phyloP scores from a whole-genome alignment of 75 land plant genomes.

The Chamaecyparis obtusa region DNA sequence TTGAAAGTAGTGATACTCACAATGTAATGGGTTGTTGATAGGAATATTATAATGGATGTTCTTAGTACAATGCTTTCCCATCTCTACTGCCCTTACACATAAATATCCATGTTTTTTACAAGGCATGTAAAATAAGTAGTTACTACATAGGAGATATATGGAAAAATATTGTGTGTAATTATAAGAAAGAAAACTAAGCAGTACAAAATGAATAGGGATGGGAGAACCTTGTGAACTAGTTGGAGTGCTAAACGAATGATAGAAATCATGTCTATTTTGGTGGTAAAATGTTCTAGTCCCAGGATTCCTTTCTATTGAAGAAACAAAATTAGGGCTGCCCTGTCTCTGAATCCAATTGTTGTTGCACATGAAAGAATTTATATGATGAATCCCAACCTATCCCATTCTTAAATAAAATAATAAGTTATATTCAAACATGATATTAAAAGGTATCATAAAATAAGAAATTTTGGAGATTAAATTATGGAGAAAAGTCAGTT shows the following conservation, averaged over 20 bases:
- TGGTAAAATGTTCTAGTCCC: conserved; percentile 65
- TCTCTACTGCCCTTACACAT: conserved; percentile 45
- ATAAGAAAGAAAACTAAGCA: background rate
- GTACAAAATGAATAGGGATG: background rate
- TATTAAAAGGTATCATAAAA: too few species aligned
- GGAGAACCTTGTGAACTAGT: conserved; percentile 59
- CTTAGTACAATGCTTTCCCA: conserved; percentile 55
- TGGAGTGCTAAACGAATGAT: conserved; percentile 58
- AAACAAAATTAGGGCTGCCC: conserved; percentile 73
- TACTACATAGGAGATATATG: background rate
- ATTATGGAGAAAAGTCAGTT: too few species aligned
- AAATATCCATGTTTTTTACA: background rate
- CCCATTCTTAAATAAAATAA: too few species aligned
- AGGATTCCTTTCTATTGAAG: conserved; percentile 84
- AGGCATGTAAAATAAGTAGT: background rate
- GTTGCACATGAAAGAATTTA: conserved; percentile 78
- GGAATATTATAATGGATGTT: conserved; percentile 36
- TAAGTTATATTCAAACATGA: too few species aligned
- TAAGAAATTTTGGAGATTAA: too few species aligned
- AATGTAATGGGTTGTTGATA: conserved; percentile 25
- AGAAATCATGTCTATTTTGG: conserved; percentile 54
- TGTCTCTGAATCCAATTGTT: conserved; percentile 80
- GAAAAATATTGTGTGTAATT: background rate
- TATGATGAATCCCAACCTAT: conserved; percentile 17
- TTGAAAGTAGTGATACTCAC: conserved; percentile 19